These are phyloP conservation scores for Verticillium isaacii DNA, from an alignment of 2,329 filamentous ascomycete genomes.

Conservation along the genomic window DNA sequence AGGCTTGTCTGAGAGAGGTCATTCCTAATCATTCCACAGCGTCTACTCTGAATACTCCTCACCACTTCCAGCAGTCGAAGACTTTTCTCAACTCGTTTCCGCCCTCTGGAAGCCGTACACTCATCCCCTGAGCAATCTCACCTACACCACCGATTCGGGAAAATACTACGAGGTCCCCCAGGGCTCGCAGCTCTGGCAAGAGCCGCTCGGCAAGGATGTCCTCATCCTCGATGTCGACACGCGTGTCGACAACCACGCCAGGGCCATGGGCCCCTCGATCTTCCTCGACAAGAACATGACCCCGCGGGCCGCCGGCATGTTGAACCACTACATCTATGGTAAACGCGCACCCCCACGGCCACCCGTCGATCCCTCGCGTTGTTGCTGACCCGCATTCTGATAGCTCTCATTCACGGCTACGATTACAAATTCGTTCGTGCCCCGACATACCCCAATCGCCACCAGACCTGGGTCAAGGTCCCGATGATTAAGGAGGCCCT, in stretches of 20 bases:
- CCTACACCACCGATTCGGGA: background rate
- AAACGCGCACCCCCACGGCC: background rate
- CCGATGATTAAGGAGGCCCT: constrained; percentile 31
- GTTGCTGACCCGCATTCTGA: background rate
- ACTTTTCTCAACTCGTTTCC: background rate
- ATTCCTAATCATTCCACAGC: background rate
- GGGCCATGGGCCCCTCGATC: background rate
- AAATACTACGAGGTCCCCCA: background rate
- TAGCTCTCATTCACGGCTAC: constrained; percentile 41
- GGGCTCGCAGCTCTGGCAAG: background rate
- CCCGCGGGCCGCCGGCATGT: constrained; percentile 16
- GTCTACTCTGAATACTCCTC: background rate
- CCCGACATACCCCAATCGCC: constrained; percentile 32
- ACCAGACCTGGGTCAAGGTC: constrained; percentile 41
- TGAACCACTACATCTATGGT: constrained; percentile 34
- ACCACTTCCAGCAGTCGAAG: background rate
- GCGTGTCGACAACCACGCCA: constrained; percentile 2
- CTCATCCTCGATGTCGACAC: constrained; percentile 10
- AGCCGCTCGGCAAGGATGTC: constrained; percentile 3
- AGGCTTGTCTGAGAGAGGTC: too few species aligned
- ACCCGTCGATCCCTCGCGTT: background rate
- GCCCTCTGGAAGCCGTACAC: constrained; percentile 1
- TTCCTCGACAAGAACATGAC: constrained; percentile 7
- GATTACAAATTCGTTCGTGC: constrained; percentile 42
- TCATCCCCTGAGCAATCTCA: background rate